phyloP scores from a whole-genome alignment of 2,329 filamentous ascomycete genomes.

The Talaromyces amestolkiae region DNA sequence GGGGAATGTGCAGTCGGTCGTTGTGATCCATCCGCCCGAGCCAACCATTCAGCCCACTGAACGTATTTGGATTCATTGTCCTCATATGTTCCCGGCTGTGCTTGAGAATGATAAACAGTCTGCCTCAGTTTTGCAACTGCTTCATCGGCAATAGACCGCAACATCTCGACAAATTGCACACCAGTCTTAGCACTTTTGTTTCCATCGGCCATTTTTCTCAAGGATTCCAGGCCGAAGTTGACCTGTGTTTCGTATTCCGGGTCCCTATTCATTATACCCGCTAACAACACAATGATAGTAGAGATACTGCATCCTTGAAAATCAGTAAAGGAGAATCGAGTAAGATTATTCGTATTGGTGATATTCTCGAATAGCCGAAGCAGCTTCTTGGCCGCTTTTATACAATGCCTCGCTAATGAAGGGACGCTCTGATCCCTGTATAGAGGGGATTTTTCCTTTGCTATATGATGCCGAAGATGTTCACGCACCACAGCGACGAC shows the following conservation, averaged over 20 bases:
- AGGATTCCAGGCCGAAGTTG: constrained; percentile 32
- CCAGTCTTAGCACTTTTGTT: constrained; percentile 32
- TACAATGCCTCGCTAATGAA: neutral
- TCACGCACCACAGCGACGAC: constrained; percentile 31
- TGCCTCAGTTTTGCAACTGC: constrained; percentile 18
- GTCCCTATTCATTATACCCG: constrained; percentile 37
- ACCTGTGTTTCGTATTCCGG: constrained; percentile 31
- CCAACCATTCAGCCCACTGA: constrained; percentile 15
- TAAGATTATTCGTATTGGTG: constrained; percentile 30
- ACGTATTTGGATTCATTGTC: constrained; percentile 8
- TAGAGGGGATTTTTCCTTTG: neutral
- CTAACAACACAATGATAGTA: constrained; percentile 36
- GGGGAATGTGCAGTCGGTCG: neutral
- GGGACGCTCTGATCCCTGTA: neutral
- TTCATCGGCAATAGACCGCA: constrained; percentile 29
- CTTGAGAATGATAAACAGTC: neutral
- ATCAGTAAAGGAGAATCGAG: constrained; percentile 41
- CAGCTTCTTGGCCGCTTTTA: constrained; percentile 31
- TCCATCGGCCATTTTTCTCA: constrained; percentile 35
- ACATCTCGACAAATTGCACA: constrained; percentile 29
- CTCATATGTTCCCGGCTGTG: constrained; percentile 17
- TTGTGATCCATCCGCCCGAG: neutral
- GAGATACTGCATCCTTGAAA: constrained; percentile 43
- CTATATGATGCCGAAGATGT: constrained; percentile 19
- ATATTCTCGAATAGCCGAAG: constrained; percentile 34